phyloP scores from a whole-genome alignment of 2,329 filamentous ascomycete species.

The Fusarium sarcochroum region DNA sequence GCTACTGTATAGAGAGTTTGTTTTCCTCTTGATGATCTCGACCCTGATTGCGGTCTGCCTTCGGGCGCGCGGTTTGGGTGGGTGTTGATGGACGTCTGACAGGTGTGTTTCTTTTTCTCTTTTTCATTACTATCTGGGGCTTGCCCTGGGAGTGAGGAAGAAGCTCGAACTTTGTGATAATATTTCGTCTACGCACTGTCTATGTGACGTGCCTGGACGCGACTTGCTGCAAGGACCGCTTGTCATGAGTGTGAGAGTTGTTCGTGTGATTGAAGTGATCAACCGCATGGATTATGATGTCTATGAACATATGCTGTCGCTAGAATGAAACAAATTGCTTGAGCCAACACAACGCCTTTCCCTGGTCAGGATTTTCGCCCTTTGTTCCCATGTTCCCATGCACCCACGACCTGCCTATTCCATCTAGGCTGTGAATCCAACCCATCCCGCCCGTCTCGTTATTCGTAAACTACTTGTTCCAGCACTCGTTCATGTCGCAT shows the following conservation, averaged over 20 bases:
- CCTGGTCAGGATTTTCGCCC: not conserved
- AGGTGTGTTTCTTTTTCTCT: conserved; percentile 68
- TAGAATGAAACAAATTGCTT: not conserved
- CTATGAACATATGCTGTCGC: not conserved
- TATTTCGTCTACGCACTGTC: too few relatives aligned
- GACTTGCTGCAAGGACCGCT: too few relatives aligned
- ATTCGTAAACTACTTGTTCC: not conserved
- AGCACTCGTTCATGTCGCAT: not conserved
- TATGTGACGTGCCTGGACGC: fast-evolving
- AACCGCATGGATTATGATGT: not conserved
- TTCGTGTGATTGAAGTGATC: too few relatives aligned
- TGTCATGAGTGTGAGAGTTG: too few relatives aligned
- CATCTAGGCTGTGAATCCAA: not conserved
- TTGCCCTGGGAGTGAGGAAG: conserved; percentile 67
- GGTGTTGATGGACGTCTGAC: conserved; percentile 93
- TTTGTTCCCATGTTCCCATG: not conserved
- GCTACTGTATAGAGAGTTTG: conserved; percentile 83
- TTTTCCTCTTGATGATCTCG: conserved; percentile 88
- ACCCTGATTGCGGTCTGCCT: conserved; percentile 80
- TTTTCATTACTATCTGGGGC: conserved; percentile 70
- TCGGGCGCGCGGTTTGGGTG: conserved; percentile 84
- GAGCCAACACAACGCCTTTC: not conserved
- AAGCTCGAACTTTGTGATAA: conserved; percentile 36
- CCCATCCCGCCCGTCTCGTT: not conserved
- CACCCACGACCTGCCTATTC: not conserved